Base-by-base conservation (phyloP, 768 basidiomycete genomes). In the Xerocomellus chrysenteron region DNA sequence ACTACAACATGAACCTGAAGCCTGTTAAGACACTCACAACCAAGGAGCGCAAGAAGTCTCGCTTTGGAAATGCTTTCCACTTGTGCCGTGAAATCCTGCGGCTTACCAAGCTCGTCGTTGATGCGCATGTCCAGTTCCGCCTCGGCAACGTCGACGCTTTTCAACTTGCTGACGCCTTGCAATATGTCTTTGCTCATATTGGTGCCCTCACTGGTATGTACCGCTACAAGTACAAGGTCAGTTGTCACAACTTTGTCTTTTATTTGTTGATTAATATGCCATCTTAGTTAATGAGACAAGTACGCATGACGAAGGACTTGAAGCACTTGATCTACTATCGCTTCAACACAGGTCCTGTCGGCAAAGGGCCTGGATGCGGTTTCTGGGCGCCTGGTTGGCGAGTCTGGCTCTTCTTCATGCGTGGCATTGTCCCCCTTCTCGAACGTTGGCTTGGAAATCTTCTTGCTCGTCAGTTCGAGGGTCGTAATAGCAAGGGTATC, bases 361-460 rank as follows among this genome's bases (percentile, higher is more conserved):
- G 97, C 24, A 99, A 99, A 73, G 97, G 97, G 63, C 97, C 97
- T 47, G 97, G 97, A 63, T 93, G 92, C 68, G 97, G 97, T 55
- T 98, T 99, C 81, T 99, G 97, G 97, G 94, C 95, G 47, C 97
- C 97, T 35, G 97, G 97, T 37, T 99, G 97, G 97, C 83, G 97
- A 54, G 97, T 99, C 19, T 99, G 97, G 97, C 75, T 99, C 54
- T 99, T 98, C 80, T 99, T 99, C 82, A 91, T 99, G 87, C 87
- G 97, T 55, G 97, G 97, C 54, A 98, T 99, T 63, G 96, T 98
- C 0, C 97, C 97, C 12, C 83, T 99, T 17, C 83, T 99, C 13
- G 96, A 99, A 73, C 80, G 96, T 75, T 99, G 97, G 96, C 83
- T 99, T 41, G 94, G 96, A 37, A 99, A 99, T 72, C 75, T 99